Conservation (phyloP, 371 early-diverging fungal species). For the Parasitella parasitica region DNA sequence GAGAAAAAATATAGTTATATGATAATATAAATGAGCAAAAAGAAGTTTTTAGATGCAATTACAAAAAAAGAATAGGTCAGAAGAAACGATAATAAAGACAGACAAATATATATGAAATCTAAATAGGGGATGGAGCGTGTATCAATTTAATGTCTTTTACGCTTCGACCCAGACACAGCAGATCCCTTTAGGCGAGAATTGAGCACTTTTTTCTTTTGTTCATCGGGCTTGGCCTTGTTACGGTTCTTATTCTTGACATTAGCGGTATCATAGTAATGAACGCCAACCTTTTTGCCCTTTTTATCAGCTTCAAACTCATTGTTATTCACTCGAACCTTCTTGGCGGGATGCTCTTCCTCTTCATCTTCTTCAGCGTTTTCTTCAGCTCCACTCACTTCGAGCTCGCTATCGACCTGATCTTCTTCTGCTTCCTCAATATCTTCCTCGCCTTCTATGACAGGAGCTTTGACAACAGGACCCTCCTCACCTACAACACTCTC, state of each 20-base stretch:
- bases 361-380: conserved; percentile 33
- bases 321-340: conserved; percentile 33
- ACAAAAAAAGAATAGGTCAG: neutral
- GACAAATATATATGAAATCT: neutral
- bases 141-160: conserved; percentile 36
- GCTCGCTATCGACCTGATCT: conserved; percentile 59
- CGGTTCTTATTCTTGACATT: conserved; percentile 93
- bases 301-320: conserved; percentile 25
- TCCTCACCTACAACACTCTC: conserved; percentile 77
- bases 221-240: conserved; percentile 73
- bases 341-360: conserved; percentile 24
- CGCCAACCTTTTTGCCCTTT: conserved; percentile 77
- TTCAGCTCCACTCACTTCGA: conserved; percentile 55
- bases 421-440: conserved; percentile 49
- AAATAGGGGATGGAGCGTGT: neutral
- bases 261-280: conserved; percentile 85
- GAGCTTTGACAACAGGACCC: conserved; percentile 50
- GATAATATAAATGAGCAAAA: neutral
- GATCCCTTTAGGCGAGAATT: conserved; percentile 46
- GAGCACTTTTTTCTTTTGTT: conserved; percentile 45
- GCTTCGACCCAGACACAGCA: conserved; percentile 31
- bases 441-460: conserved; percentile 39
- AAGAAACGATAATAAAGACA: neutral
- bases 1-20: neutral
- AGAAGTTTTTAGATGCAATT: neutral